Percentiles rank a stretch among this genome's conserved stretches.
Conservation (phyloP, 495 filamentous ascomycete species). For the Chlorociboria aeruginascens region DNA sequence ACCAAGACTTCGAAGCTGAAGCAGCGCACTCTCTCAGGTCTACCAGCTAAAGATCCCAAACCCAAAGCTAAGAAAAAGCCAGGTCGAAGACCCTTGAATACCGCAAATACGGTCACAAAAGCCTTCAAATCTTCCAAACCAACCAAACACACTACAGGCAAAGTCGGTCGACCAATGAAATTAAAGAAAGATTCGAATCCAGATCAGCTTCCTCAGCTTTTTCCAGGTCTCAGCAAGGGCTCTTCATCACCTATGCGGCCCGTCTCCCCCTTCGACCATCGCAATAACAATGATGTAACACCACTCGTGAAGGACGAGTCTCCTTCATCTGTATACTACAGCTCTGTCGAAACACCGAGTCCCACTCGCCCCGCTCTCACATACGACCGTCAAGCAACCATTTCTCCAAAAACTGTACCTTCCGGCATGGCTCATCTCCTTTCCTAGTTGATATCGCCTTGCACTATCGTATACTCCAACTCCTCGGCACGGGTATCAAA, state of each 20-base stretch:
- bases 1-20: constrained; percentile 12
- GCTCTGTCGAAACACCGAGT: constrained; percentile 7
- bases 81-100: constrained; percentile 12
- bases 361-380: not conserved
- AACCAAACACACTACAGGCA: constrained; percentile 21
- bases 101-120: constrained; percentile 15
- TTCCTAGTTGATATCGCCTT: constrained; percentile 6
- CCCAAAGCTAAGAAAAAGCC: constrained; percentile 13
- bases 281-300: constrained; percentile 26
- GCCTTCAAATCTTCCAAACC: constrained; percentile 12
- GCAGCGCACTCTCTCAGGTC: too few relatives aligned
- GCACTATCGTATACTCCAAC: too few relatives aligned
- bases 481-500: too few relatives aligned
- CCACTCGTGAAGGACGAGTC: constrained; percentile 18
- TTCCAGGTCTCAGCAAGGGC: constrained; percentile 5
- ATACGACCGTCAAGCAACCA: constrained; percentile 21
- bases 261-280: constrained; percentile 28
- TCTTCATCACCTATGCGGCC: constrained; percentile 27
- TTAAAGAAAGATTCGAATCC: not conserved
- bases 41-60: too few relatives aligned
- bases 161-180: constrained; percentile 18
- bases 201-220: not conserved
- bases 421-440: constrained; percentile 28
- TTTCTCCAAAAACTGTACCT: constrained; percentile 28
- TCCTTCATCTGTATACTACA: constrained; percentile 5